phyloP scores from a whole-genome alignment of 2,329 filamentous ascomycete genomes.

The Phialophora verrucosa region DNA sequence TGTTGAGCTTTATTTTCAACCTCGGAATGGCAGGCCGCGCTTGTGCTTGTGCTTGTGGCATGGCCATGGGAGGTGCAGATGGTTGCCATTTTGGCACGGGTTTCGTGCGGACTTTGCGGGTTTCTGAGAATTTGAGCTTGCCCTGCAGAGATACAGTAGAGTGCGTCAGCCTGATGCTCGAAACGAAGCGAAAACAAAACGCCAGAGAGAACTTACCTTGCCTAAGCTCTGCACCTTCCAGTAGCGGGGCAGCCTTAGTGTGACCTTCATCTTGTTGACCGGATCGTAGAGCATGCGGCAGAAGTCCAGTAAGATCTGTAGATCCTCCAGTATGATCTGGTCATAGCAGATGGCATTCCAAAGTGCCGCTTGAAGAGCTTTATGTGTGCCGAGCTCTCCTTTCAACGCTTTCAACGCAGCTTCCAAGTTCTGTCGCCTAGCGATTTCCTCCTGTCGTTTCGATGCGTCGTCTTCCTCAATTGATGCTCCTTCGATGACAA shows the following conservation, averaged over 20 bases:
- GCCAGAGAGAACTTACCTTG: slow-evolving; percentile 47
- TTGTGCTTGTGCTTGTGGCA: slow-evolving; percentile 10
- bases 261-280: slow-evolving; percentile 56
- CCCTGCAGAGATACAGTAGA: slow-evolving; percentile 42
- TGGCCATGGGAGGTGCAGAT: slow-evolving; percentile 17
- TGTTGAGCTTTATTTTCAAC: slow-evolving; percentile 40
- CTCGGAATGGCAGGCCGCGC: slow-evolving; percentile 19
- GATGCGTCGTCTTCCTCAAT: slow-evolving; percentile 47
- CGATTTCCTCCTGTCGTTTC: slow-evolving; percentile 58
- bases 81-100: slow-evolving; percentile 42
- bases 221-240: slow-evolving; percentile 62
- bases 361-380: slow-evolving; percentile 58
- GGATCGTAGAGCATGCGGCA: slow-evolving; percentile 63
- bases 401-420: slow-evolving; percentile 65
- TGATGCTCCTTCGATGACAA: slow-evolving; percentile 66
- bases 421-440: slow-evolving; percentile 61
- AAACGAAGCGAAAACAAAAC: slow-evolving; percentile 16
- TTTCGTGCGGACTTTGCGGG: slow-evolving; percentile 47
- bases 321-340: slow-evolving; percentile 58
- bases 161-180: slow-evolving; percentile 5
- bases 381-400: slow-evolving; percentile 56
- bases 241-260: slow-evolving; percentile 61
- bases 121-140: slow-evolving; percentile 51
- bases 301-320: slow-evolving; percentile 63
- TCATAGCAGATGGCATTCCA: slow-evolving; percentile 63